Evolutionary conservation across 1,139 yeast species (phyloP).

Genomic region (Suhomyces choctaworum): DNA sequence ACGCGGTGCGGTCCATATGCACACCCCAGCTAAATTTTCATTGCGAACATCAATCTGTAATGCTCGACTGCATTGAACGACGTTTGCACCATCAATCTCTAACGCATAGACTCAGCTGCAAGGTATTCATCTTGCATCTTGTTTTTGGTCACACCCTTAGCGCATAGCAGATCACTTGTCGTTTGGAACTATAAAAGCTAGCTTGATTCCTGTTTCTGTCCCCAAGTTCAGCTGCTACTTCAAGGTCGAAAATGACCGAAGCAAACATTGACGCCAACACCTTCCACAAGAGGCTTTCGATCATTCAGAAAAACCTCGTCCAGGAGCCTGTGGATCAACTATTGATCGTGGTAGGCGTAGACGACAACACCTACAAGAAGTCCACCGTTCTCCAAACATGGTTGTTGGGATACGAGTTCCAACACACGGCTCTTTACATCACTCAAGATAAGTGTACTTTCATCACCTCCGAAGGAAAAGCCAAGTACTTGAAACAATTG

Average conservation of each 20-base stretch:
- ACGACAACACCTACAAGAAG: conserved; percentile 87
- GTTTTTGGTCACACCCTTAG: background rate
- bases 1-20: conserved; percentile 2
- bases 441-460: conserved; percentile 62
- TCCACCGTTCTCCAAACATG: conserved; percentile 88
- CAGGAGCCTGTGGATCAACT: conserved; percentile 48
- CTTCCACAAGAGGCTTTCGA: conserved; percentile 44
- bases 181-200: too few relatives aligned
- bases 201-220: background rate
- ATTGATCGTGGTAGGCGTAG: conserved; percentile 77
- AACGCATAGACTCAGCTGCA: background rate
- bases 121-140: background rate
- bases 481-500: conserved; percentile 69
- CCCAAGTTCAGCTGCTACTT: background rate
- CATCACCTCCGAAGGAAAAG: conserved; percentile 85
- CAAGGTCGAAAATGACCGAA: conserved; percentile 22
- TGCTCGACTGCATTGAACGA: background rate
- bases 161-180: too few relatives aligned
- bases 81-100: background rate
- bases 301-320: conserved; percentile 40
- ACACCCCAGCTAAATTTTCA: conserved; percentile 2
- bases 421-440: conserved; percentile 77
- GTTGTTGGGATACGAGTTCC: conserved; percentile 93
- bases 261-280: conserved; percentile 41
- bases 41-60: background rate